phyloP scores from a whole-genome alignment of 495 filamentous ascomycete species.

The Corynascus novoguineensis region DNA sequence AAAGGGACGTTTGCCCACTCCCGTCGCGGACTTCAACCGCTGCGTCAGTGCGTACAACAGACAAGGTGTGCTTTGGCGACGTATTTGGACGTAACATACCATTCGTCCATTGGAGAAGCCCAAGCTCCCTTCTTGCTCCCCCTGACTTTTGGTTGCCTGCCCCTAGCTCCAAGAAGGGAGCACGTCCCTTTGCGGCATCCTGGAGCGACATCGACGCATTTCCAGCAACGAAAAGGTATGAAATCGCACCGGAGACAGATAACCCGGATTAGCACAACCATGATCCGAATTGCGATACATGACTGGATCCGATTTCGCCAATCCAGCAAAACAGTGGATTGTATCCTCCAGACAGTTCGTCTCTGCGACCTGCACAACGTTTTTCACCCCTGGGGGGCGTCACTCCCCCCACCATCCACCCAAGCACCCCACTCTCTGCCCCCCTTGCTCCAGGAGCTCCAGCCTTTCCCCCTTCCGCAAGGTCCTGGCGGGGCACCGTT shows the following conservation, averaged over 20 bases:
- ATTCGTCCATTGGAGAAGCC: constrained; percentile 16
- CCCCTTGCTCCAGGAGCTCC: constrained; percentile 8
- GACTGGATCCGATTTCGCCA: no score
- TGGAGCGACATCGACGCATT: background rate
- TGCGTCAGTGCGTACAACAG: constrained; percentile 27
- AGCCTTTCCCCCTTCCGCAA: background rate
- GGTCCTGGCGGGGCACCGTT: constrained; percentile 19
- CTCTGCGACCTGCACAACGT: constrained; percentile 3
- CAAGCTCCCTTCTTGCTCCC: constrained; percentile 2
- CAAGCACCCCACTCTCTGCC: constrained; percentile 15
- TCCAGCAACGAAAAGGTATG: background rate
- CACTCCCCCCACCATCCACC: constrained; percentile 17
- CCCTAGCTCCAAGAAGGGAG: background rate
- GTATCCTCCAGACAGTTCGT: background rate
- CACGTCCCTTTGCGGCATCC: background rate
- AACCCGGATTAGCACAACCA: background rate
- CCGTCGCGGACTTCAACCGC: constrained; percentile 12
- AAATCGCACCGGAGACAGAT: background rate
- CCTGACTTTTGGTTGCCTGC: background rate
- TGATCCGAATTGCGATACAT: background rate
- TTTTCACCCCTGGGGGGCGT: background rate
- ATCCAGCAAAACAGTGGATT: background rate
- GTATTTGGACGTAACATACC: constrained; percentile 6
- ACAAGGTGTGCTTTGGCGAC: constrained; percentile 6
- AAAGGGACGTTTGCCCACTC: background rate